Conservation (phyloP, 805 yeast species). For the Martiniozyma abietophila region DNA sequence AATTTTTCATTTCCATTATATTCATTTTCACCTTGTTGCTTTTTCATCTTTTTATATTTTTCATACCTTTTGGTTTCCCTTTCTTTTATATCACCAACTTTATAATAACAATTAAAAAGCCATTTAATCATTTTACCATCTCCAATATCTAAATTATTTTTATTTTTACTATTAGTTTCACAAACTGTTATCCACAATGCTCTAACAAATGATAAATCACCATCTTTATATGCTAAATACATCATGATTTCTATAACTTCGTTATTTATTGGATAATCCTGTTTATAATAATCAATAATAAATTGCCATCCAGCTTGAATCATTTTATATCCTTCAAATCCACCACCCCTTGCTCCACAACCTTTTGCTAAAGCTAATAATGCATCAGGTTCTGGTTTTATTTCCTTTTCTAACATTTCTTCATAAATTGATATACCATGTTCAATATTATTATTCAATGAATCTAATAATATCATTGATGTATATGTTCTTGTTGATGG, state of each 20-base stretch:
- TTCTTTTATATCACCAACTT: constrained; percentile 5
- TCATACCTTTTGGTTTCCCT: constrained; percentile 1
- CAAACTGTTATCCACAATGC: constrained; percentile 41
- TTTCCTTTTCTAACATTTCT: constrained; percentile 42
- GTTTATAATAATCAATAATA: constrained; percentile 52
- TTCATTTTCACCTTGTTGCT: constrained; percentile 14
- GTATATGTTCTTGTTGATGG: constrained; percentile 67
- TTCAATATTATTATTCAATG: constrained; percentile 54
- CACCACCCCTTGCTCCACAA: constrained; percentile 39
- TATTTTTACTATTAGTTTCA: constrained; percentile 17
- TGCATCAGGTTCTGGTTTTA: constrained; percentile 33
- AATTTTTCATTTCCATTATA: constrained; percentile 10
- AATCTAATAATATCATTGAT: constrained; percentile 59
- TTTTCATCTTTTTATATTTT: neutral
- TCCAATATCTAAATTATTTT: constrained; percentile 15
- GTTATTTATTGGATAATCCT: constrained; percentile 26
- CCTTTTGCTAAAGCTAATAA: constrained; percentile 57
- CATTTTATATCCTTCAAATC: constrained; percentile 25
- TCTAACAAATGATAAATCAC: constrained; percentile 65
- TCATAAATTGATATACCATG: constrained; percentile 66
- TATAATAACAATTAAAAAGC: constrained; percentile 35
- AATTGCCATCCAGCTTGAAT: constrained; percentile 66
- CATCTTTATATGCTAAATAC: constrained; percentile 68
- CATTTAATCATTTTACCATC: constrained; percentile 23
- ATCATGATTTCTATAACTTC: constrained; percentile 59